Conservation (phyloP, 768 basidiomycete species). For the Phlegmacium glaucopus region DNA sequence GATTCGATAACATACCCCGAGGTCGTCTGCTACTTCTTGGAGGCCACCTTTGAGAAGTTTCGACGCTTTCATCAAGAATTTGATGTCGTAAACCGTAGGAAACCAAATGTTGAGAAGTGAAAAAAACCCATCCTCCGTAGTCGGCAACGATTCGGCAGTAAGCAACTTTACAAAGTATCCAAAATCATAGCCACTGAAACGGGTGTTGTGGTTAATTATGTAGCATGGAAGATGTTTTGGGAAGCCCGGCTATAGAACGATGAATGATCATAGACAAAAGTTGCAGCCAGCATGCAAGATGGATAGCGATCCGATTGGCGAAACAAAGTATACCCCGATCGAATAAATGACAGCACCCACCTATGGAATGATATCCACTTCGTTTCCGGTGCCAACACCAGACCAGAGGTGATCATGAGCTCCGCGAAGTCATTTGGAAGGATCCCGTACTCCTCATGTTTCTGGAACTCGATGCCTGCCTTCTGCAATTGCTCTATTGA, state of each 20-base stretch:
- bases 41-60: slow-evolving; percentile 86
- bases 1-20: slow-evolving; percentile 61
- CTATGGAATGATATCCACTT: slow-evolving; percentile 99
- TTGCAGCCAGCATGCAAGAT: too few species aligned
- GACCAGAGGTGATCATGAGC: slow-evolving; percentile 92
- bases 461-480: slow-evolving; percentile 93
- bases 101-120: slow-evolving; percentile 88
- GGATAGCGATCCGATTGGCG: too few species aligned
- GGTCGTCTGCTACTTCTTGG: slow-evolving; percentile 94
- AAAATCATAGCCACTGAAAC: slow-evolving; percentile 91
- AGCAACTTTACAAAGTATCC: slow-evolving; percentile 97
- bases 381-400: slow-evolving; percentile 85
- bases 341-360: slow-evolving; percentile 45
- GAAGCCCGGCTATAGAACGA: neutral
- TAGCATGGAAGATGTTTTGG: neutral
- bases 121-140: slow-evolving; percentile 88
- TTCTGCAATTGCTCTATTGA: slow-evolving; percentile 93
- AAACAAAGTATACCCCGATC: too few species aligned
- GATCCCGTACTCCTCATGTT: slow-evolving; percentile 91
- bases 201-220: neutral
- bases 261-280: too few species aligned
- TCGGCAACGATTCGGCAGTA: slow-evolving; percentile 80
- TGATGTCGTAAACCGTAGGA: slow-evolving; percentile 96
- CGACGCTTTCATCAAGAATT: slow-evolving; percentile 88
- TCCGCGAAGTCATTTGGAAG: slow-evolving; percentile 93